Percentiles rank a stretch among this genome's conserved stretches.
These are phyloP conservation scores for Stachybotrys elegans DNA, from an alignment of 2,329 filamentous ascomycete species.

Conservation along the genomic window DNA sequence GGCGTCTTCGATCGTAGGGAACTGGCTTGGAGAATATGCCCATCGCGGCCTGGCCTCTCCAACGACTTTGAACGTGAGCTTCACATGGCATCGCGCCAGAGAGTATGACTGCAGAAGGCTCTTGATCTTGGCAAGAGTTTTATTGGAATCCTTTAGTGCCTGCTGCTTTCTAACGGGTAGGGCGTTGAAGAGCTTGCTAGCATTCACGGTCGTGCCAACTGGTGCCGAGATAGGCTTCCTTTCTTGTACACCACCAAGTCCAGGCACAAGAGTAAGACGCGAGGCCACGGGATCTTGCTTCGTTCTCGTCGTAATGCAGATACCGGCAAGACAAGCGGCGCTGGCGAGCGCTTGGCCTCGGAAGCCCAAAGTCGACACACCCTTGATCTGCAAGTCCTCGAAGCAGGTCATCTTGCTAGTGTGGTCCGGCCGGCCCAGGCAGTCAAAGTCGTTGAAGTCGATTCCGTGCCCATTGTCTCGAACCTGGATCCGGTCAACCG, in stretches of 20 bases:
- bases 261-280: slow-evolving; percentile 35
- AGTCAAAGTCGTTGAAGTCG: slow-evolving; percentile 51
- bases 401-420: slow-evolving; percentile 70
- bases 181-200: slow-evolving; percentile 52
- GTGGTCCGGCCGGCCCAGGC: slow-evolving; percentile 60
- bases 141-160: slow-evolving; percentile 51
- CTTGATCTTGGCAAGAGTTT: slow-evolving; percentile 53
- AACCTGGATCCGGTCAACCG: slow-evolving; percentile 64
- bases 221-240: slow-evolving; percentile 42
- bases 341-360: slow-evolving; percentile 69
- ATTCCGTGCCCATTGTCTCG: slow-evolving; percentile 73
- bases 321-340: slow-evolving; percentile 52
- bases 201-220: slow-evolving; percentile 64
- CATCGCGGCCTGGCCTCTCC: slow-evolving; percentile 49
- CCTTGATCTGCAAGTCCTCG: slow-evolving; percentile 53
- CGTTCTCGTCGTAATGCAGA: slow-evolving; percentile 60
- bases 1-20: slow-evolving; percentile 49
- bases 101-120: slow-evolving; percentile 59
- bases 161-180: slow-evolving; percentile 60
- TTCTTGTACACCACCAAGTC: slow-evolving; percentile 22
- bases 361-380: slow-evolving; percentile 64
- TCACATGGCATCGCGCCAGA: slow-evolving; percentile 59
- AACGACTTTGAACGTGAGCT: slow-evolving; percentile 54
- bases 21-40: slow-evolving; percentile 55
- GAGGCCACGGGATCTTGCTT: slow-evolving; percentile 55